These are phyloP conservation scores for Allomyces macrogynus DNA, from an alignment of 192 early-diverging fungal genomes.

Conservation along the genomic window DNA sequence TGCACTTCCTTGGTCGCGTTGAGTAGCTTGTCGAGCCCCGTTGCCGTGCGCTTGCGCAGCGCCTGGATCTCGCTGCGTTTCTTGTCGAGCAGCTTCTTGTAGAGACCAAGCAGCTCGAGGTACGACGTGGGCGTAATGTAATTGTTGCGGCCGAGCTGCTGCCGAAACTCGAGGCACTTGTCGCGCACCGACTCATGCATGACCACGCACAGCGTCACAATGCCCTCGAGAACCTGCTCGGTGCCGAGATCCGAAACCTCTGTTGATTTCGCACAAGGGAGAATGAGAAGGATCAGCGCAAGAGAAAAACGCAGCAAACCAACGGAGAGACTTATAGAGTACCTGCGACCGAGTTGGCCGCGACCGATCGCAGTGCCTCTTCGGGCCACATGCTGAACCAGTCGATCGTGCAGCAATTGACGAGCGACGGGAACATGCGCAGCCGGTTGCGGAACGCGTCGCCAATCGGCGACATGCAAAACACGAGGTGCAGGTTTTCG, in stretches of 20 bases:
- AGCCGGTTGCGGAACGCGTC: constrained; percentile 73
- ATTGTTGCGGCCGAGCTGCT: constrained; percentile 54
- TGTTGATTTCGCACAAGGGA: constrained; percentile 39
- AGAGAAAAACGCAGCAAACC: constrained; percentile 38
- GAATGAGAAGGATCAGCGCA: constrained; percentile 55
- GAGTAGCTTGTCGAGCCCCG: constrained; percentile 86
- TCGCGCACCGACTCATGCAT: constrained; percentile 79
- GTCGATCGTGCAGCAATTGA: constrained; percentile 98
- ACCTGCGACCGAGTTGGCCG: constrained; percentile 66
- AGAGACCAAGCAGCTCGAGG: constrained; percentile 90
- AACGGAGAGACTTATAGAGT: constrained; percentile 63
- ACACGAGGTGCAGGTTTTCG: constrained; percentile 94
- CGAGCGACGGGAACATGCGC: constrained; percentile 95
- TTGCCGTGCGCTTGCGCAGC: constrained; percentile 90
- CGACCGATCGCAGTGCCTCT: constrained; percentile 95
- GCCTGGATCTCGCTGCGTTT: constrained; percentile 91
- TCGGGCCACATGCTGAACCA: constrained; percentile 99
- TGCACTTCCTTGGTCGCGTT: constrained; percentile 88
- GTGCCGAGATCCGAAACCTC: constrained; percentile 49
- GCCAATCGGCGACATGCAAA: constrained; percentile 98
- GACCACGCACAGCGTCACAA: constrained; percentile 76
- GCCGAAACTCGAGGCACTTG: constrained; percentile 60
- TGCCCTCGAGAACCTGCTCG: neutral
- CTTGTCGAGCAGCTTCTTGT: constrained; percentile 67
- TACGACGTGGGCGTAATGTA: constrained; percentile 94